These are phyloP conservation scores for Clitoria ternatea DNA, from an alignment of 306 rosid genomes.

Conservation along the genomic window DNA sequence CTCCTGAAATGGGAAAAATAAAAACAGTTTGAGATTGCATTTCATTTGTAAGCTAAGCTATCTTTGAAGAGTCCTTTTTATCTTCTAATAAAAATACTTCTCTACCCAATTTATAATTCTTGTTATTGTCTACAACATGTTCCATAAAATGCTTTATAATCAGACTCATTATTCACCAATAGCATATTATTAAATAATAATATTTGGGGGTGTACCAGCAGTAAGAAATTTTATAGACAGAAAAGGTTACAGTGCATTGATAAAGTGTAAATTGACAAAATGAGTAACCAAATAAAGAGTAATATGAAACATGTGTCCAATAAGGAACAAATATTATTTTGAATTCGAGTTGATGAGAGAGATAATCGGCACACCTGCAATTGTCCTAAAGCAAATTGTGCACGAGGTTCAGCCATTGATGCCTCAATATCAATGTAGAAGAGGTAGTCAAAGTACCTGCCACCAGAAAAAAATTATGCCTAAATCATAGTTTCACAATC, in stretches of 20 bases:
- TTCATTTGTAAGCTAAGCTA: background rate
- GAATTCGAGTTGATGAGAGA: slow-evolving; percentile 12
- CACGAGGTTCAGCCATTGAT: slow-evolving; percentile 83
- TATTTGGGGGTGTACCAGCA: background rate
- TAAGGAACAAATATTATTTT: slow-evolving; percentile 1
- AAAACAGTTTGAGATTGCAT: background rate
- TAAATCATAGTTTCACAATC: background rate
- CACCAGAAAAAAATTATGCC: slow-evolving; percentile 21
- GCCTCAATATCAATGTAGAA: slow-evolving; percentile 89
- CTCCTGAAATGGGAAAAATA: slow-evolving; percentile 47
- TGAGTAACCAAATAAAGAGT: too few species aligned
- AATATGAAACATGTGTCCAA: background rate
- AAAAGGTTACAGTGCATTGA: too few species aligned
- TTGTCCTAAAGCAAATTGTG: slow-evolving; percentile 72
- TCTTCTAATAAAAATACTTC: background rate
- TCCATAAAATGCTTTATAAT: background rate
- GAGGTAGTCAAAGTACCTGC: slow-evolving; percentile 85
- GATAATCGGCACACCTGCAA: slow-evolving; percentile 56
- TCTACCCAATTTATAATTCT: background rate
- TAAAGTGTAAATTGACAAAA: too few species aligned
- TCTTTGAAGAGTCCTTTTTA: background rate
- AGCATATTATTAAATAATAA: background rate
- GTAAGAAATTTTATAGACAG: background rate
- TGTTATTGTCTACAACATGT: background rate
- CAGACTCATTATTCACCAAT: background rate